These are phyloP conservation scores for Hypoxylon sp. DNA, from an alignment of 2,329 filamentous ascomycete species.

Conservation along the genomic window DNA sequence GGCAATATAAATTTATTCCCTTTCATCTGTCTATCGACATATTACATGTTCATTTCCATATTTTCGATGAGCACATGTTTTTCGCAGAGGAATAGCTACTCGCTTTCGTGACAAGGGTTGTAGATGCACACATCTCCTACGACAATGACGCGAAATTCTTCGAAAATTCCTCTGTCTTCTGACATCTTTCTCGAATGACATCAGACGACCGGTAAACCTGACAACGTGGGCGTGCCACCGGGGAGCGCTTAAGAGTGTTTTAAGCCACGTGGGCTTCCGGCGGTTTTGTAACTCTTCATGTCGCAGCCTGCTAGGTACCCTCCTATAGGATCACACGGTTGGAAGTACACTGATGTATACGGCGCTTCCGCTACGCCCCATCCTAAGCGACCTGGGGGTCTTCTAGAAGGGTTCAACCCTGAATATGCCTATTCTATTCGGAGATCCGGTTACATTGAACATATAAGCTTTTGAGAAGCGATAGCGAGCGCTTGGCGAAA, in stretches of 20 bases:
- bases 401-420: slow-evolving; percentile 13
- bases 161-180: not conserved
- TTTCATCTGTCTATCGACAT: slow-evolving; percentile 14
- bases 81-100: too few relatives aligned
- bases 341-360: not conserved
- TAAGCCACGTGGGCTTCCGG: slow-evolving; percentile 26
- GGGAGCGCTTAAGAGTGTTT: slow-evolving; percentile 21
- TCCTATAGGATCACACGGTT: slow-evolving; percentile 15
- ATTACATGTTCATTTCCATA: not conserved
- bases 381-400: not conserved
- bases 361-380: slow-evolving; percentile 5
- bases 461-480: not conserved
- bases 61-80: not conserved
- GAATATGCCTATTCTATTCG: not conserved
- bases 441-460: not conserved
- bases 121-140: not conserved
- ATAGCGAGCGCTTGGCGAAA: slow-evolving; percentile 6
- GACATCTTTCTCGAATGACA: slow-evolving; percentile 25
- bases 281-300: slow-evolving; percentile 34
- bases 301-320: slow-evolving; percentile 33
- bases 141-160: not conserved
- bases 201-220: slow-evolving; percentile 21
- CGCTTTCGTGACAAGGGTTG: not conserved
- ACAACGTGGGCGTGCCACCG: slow-evolving; percentile 2
- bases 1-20: slow-evolving; percentile 38